Percentiles rank a stretch among this genome's conserved stretches.
These are phyloP conservation scores for Cardamine resedifolia DNA, from an alignment of 345 rosid genomes.

Conservation along the genomic window DNA sequence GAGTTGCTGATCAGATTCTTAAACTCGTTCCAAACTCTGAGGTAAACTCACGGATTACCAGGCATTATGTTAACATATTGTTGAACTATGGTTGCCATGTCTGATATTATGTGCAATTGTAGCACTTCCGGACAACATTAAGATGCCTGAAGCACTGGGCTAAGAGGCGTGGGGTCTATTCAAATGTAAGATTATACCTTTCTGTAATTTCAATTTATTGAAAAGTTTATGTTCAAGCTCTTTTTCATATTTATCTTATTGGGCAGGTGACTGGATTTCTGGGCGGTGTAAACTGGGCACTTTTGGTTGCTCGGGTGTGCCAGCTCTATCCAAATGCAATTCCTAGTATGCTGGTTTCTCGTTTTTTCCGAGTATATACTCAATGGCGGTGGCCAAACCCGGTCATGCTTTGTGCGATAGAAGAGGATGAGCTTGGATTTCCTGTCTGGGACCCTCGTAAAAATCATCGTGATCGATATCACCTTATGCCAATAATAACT, in stretches of 20 bases:
- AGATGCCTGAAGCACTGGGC: conserved; percentile 79
- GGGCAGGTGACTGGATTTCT: conserved; percentile 70
- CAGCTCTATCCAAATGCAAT: conserved; percentile 79
- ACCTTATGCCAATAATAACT: conserved; percentile 76
- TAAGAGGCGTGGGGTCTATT: conserved; percentile 68
- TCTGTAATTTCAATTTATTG: not conserved
- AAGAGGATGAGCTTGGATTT: conserved; percentile 65
- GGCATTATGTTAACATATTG: not conserved
- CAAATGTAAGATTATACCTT: conserved; percentile 54
- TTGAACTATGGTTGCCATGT: conserved; percentile 3
- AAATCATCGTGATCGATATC: conserved; percentile 62
- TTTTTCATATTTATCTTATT: not conserved
- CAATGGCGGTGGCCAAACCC: conserved; percentile 90
- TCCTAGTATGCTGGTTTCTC: conserved; percentile 69
- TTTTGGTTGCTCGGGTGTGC: conserved; percentile 72
- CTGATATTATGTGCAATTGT: conserved; percentile 36
- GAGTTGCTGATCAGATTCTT: conserved; percentile 96
- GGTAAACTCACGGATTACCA: conserved; percentile 44
- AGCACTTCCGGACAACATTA: conserved; percentile 66
- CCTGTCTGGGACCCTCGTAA: conserved; percentile 72
- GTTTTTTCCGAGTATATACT: conserved; percentile 66
- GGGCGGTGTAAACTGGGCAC: conserved; percentile 82
- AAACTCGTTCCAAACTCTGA: conserved; percentile 85
- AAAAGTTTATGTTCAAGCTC: not conserved
- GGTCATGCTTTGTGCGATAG: conserved; percentile 71